Base-by-base conservation (phyloP, 345 rosid species). In the Isatis tinctoria region DNA sequence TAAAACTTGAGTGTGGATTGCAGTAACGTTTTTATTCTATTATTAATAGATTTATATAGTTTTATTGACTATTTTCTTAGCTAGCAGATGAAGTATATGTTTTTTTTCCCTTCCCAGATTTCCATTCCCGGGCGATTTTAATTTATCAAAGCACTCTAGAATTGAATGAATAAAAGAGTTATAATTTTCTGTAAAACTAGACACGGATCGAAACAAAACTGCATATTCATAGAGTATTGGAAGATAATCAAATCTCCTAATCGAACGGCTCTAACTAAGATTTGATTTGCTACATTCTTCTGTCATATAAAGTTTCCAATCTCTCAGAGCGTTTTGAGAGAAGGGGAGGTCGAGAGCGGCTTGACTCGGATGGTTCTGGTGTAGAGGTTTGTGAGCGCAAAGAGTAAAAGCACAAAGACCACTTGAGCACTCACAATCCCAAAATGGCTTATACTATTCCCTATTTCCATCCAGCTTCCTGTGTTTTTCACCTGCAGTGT, bases 381-480 rank as follows among this genome's bases (percentile, higher is more conserved):
- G 89, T 89, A 94, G 41, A 89, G 73, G 67, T 94, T 90, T 5
- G 98, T 89, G 39, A 91, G 83, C 13, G 96, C 96, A 65, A 94
- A 87, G 65, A 94, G 98, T 67, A 91, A 72, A 41, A 94, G 89
- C 71, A 91, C 96, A 66, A 91, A 93, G 36, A 93, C 97, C 18
- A 93, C 98, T 80, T 91, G 98, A 10, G 98, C 98, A 69, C 98
- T 94, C 92, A 89, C 79, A 0, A 91, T 91, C 70, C 98, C 97
- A 61, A 91, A 91, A 74, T 93, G 97, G 82, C 98, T 93, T 74
- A 93, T 93, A 84, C 92, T 88, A 74, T 91, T 94, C 35, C 98
- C 97, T 0, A 94, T 94, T 54, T 94, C 98, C 98, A 91, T 94
- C 98, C 98, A 94, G 74, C 98, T 94, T 78, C 97, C 97, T 8